A percentile compares a stretch with the other conserved stretches of the same genome.
phyloP scores from a whole-genome alignment of 768 basidiomycete species.

The Amanita rimosa region DNA sequence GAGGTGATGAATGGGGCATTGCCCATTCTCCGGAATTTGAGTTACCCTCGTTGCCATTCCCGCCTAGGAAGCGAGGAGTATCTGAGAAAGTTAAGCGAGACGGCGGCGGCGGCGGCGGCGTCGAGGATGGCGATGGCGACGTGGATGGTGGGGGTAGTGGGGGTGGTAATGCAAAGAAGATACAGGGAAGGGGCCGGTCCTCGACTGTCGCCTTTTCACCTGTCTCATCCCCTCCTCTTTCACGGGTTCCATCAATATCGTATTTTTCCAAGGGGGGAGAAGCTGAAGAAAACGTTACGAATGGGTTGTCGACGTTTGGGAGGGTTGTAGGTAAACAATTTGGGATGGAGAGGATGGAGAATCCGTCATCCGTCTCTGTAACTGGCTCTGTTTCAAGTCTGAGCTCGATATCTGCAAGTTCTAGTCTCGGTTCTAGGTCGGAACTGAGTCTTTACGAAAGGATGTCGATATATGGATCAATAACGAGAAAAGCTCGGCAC shows the following conservation, averaged over 20 bases:
- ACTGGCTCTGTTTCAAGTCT: not conserved
- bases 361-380: not conserved
- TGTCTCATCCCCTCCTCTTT: not conserved
- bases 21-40: constrained; percentile 23
- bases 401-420: not conserved
- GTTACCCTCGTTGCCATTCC: constrained; percentile 25
- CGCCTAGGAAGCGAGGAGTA: constrained; percentile 19
- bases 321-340: constrained; percentile 2
- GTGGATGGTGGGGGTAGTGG: not conserved
- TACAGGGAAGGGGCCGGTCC: not conserved
- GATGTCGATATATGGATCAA: not conserved
- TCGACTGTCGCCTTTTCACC: not conserved
- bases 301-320: constrained; percentile 4
- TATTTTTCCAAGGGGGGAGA: not conserved
- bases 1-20: constrained; percentile 22
- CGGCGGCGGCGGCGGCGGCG: too few relatives aligned
- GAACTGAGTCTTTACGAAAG: not conserved
- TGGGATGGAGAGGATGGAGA: constrained; percentile 3
- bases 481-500: not conserved
- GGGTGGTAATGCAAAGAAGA: not conserved
- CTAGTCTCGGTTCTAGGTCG: not conserved
- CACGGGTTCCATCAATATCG: not conserved
- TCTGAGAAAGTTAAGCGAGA: not conserved
- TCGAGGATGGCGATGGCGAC: too few relatives aligned
- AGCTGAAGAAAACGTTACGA: not conserved